Percentiles rank a stretch among this genome's conserved stretches.
phyloP scores from a whole-genome alignment of 371 early-diverging fungal species.

The Amoeboaphelidium protococcarum region DNA sequence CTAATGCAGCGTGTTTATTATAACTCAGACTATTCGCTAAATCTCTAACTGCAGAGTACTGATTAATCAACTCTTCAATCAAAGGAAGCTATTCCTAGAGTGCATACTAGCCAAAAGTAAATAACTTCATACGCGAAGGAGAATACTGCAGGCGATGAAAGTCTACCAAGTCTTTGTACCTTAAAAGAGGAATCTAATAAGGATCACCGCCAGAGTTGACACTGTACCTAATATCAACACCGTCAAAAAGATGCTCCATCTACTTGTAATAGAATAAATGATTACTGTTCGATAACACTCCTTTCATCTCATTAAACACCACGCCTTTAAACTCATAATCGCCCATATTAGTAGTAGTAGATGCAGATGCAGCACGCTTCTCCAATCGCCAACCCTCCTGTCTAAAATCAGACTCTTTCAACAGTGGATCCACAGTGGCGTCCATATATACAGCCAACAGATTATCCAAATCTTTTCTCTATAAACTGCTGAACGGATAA shows the following conservation, averaged over 20 bases:
- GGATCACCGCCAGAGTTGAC: slow-evolving; percentile 78
- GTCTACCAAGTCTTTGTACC: slow-evolving; percentile 41
- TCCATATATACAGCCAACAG: slow-evolving; percentile 78
- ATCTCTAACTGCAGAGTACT: background rate
- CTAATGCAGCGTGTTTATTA: too few relatives aligned
- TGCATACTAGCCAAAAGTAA: slow-evolving; percentile 39
- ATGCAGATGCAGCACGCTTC: slow-evolving; percentile 29
- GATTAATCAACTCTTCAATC: background rate
- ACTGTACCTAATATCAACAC: slow-evolving; percentile 49
- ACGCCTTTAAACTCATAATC: slow-evolving; percentile 52
- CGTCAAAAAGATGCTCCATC: slow-evolving; percentile 57
- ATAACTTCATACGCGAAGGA: slow-evolving; percentile 65
- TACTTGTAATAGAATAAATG: background rate
- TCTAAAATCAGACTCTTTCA: slow-evolving; percentile 45
- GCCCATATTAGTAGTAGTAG: background rate
- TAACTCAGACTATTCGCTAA: too few relatives aligned
- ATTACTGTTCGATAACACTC: slow-evolving; percentile 30
- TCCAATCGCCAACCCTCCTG: slow-evolving; percentile 93
- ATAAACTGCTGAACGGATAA: slow-evolving; percentile 82
- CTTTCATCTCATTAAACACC: slow-evolving; percentile 95
- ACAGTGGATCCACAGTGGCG: slow-evolving; percentile 50
- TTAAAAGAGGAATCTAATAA: slow-evolving; percentile 50
- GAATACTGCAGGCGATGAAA: slow-evolving; percentile 67
- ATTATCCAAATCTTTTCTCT: slow-evolving; percentile 56
- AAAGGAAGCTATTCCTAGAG: background rate